Conservation (phyloP, 495 filamentous ascomycete genomes). For the Hypoxylon subgilvum region DNA sequence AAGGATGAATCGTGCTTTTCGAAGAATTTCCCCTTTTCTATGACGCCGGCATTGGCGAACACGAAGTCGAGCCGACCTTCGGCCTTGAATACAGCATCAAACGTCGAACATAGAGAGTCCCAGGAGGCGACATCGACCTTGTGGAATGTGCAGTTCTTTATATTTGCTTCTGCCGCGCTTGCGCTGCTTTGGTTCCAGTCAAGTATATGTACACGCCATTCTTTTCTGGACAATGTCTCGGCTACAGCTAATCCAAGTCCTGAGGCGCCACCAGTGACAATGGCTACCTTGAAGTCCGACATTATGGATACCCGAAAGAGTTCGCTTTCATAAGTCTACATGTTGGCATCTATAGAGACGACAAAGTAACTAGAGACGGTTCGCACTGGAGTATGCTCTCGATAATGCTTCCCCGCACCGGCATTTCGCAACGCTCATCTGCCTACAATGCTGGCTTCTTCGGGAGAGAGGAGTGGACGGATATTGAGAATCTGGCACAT, state of each 20-base stretch:
- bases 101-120: conserved; percentile 38
- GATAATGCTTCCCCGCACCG: conserved; percentile 33
- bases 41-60: conserved; percentile 53
- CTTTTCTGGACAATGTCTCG: conserved; percentile 17
- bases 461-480: too few species aligned
- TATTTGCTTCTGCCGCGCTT: not conserved
- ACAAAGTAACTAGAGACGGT: not conserved
- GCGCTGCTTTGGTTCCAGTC: conserved; percentile 18
- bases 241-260: conserved; percentile 30
- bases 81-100: conserved; percentile 41
- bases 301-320: not conserved
- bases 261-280: conserved; percentile 32
- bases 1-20: conserved; percentile 28
- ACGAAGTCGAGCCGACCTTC: conserved; percentile 49
- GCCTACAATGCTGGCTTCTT: too few species aligned
- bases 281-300: conserved; percentile 25
- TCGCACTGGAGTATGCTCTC: not conserved
- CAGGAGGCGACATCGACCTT: conserved; percentile 30
- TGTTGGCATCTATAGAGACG: not conserved
- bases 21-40: conserved; percentile 44
- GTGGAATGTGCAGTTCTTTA: conserved; percentile 13
- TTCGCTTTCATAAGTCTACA: not conserved
- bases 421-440: conserved; percentile 6
- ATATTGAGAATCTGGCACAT: too few species aligned
- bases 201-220: conserved; percentile 30